Conservation (phyloP, 2,329 filamentous ascomycete genomes). For the Aspergillus ustus region DNA sequence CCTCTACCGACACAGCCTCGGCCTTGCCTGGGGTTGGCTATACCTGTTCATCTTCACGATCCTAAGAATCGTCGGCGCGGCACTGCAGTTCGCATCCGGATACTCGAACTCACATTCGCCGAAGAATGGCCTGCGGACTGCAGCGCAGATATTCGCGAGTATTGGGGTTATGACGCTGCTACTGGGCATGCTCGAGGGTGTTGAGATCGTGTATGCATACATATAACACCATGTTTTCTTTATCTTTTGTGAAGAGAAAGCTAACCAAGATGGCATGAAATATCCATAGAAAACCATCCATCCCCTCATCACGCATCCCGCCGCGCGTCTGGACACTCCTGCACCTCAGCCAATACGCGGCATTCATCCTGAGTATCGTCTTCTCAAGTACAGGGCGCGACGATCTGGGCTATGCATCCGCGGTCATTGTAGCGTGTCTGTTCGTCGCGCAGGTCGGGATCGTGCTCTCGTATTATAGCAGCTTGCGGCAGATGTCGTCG, state of each 20-base stretch:
- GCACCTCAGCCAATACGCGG: neutral
- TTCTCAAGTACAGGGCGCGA: neutral
- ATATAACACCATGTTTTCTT: no score
- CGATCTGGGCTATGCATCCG: neutral
- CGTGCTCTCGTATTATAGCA: neutral
- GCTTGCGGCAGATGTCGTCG: neutral
- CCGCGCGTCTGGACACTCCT: neutral
- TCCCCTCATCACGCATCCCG: neutral
- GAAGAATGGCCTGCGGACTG: neutral
- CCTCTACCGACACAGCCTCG: neutral
- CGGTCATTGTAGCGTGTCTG: neutral
- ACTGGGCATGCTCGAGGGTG: neutral
- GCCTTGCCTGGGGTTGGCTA: slow-evolving; percentile 5
- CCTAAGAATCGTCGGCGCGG: neutral
- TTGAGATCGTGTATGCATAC: neutral
- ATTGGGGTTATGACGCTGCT: neutral
- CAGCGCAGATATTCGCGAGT: neutral
- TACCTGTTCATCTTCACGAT: neutral
- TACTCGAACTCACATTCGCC: neutral
- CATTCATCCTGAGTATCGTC: neutral
- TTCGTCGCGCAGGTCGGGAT: neutral
- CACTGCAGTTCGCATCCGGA: neutral
- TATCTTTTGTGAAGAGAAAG: neutral
- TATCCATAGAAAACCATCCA: neutral
- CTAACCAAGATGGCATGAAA: neutral